phyloP scores from a whole-genome alignment of 2,329 filamentous ascomycete species.

The Corniculantispora saksenae region DNA sequence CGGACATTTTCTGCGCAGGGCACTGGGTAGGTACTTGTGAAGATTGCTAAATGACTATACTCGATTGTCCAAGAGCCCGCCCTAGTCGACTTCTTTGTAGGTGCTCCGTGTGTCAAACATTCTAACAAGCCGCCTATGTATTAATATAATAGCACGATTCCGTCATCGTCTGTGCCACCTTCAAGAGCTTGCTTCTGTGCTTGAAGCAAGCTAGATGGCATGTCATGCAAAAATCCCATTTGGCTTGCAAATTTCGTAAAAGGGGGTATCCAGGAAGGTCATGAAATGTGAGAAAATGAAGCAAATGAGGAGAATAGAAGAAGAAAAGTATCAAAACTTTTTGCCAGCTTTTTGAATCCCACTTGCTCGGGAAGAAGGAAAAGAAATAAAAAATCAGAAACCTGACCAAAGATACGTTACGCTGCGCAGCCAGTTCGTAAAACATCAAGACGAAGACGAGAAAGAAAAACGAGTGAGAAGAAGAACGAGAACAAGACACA shows the following conservation, averaged over 20 bases:
- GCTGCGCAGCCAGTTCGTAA: slow-evolving; percentile 28
- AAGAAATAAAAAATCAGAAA: slow-evolving; percentile 28
- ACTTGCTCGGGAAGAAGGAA: neutral
- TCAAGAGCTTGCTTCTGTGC: neutral
- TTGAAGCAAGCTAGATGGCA: neutral
- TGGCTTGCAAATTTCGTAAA: slow-evolving; percentile 15
- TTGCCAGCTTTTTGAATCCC: slow-evolving; percentile 17
- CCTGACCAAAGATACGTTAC: slow-evolving; percentile 18
- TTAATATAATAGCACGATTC: no score
- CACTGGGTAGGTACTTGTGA: no score
- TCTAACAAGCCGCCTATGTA: neutral
- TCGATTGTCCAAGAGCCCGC: neutral
- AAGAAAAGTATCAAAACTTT: slow-evolving; percentile 18
- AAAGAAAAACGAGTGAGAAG: slow-evolving; percentile 26
- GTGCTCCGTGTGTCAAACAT: neutral
- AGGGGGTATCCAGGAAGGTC: slow-evolving; percentile 17
- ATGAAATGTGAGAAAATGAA: slow-evolving; percentile 8
- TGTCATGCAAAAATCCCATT: neutral
- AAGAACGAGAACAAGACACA: slow-evolving; percentile 22
- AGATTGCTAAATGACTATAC: neutral
- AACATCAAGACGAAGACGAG: slow-evolving; percentile 31
- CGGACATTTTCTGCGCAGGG: no score
- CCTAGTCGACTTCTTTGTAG: neutral
- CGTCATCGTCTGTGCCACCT: neutral
- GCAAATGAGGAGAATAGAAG: slow-evolving; percentile 2